phyloP scores from a whole-genome alignment of 257 asterid species.

The Vinca minor region DNA sequence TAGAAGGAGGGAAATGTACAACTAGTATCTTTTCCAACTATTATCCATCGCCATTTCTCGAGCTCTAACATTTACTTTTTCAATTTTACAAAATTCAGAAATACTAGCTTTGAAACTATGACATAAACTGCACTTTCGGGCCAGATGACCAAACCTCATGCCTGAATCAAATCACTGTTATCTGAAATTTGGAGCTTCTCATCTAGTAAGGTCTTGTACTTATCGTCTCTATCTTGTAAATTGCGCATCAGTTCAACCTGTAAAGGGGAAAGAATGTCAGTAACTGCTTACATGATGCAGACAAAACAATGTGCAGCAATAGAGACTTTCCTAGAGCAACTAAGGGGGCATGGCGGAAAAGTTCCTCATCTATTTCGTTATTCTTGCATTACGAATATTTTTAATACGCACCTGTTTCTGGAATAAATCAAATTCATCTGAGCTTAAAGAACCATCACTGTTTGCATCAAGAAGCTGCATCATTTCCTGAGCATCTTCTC shows the following conservation, averaged over 20 bases:
- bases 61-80: too few species aligned
- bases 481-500: constrained; percentile 95
- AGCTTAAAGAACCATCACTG: constrained; percentile 83
- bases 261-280: constrained; percentile 9
- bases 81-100: too few species aligned
- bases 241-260: constrained; percentile 61
- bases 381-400: neutral
- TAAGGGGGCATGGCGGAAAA: constrained; percentile 1
- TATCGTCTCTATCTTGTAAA: constrained; percentile 60
- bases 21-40: too few species aligned
- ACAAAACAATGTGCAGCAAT: neutral
- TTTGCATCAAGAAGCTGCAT: constrained; percentile 85
- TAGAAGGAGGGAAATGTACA: too few species aligned
- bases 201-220: constrained; percentile 53
- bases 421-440: constrained; percentile 76
- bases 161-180: constrained; percentile 29
- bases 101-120: too few species aligned
- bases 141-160: constrained; percentile 17
- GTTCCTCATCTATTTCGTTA: neutral
- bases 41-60: too few species aligned
- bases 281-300: neutral
- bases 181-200: constrained; percentile 61
- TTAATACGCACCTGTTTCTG: constrained; percentile 58
- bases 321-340: neutral
- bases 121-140: neutral